Base-by-base conservation (phyloP, 306 rosid genomes). In the Leucaena leucocephala region DNA sequence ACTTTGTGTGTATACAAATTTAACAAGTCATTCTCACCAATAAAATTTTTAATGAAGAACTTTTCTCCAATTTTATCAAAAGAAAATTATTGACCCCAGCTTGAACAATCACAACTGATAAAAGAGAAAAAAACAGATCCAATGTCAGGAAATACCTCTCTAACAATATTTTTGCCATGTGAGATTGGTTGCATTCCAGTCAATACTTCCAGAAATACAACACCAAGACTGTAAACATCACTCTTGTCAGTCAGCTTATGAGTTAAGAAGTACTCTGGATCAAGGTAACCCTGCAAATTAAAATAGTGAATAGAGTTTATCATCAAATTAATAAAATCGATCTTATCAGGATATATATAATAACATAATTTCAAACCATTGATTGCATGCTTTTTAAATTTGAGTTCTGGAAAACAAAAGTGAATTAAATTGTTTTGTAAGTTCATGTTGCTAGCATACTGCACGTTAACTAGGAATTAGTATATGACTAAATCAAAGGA, bases 151-250 rank as follows among this genome's bases (percentile, higher is more conserved):
- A 68, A 73, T 90, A 92, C 99, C 99, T 90, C 91, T 76, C 98
- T 85, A 70, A 95, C 96, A 78, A 95, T 90, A 81, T 95, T 92
- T 86, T 93, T 94, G 10, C 99, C 98, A n/a, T 80, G 94, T 36
- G 88, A 84, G 82, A 95, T 95, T 66, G 99, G 97, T 38, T 86
- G 98, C 87, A 82, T 91, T 27, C 96, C 97, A 1, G 98, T 95
- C 61, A 92, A 12, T 78, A 95, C 81, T 83, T 95, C 99, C 40
- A 95, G 81, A 73, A 93, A 83, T 52, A 95, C 98, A 61, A 95
- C 98, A 68, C 98, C 98, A 34, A 94, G 91, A 82, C 97, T 89
- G 76, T 94, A 94, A 72, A 94, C 98, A 76, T 94, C 98, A 80
- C 98, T 94, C 81, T 94, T 94, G 75, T 94, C 97, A 0, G 97